A percentile compares a stretch with the other conserved stretches of the same genome.
Conservation (phyloP, 306 rosid species). For the Dryas octopetala region DNA sequence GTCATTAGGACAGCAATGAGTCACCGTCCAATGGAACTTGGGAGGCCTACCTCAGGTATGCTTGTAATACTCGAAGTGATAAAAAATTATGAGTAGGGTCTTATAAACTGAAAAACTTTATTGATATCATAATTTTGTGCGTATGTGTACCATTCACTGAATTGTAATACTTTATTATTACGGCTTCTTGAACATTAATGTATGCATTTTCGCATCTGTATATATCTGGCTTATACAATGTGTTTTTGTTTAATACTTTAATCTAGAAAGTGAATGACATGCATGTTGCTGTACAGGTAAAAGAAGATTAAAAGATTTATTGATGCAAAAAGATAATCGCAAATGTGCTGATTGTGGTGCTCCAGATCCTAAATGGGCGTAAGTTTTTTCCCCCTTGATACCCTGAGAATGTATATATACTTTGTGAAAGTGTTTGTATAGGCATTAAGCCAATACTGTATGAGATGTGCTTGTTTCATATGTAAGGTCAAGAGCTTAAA, state of each 20-base stretch:
- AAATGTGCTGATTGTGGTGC: conserved; percentile 91
- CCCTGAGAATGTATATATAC: not conserved
- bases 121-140: no score
- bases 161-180: not conserved
- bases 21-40: conserved; percentile 46
- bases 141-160: not conserved
- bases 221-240: not conserved
- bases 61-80: conserved; percentile 16
- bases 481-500: not conserved
- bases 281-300: conserved; percentile 59
- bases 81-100: not conserved
- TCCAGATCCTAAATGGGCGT: conserved; percentile 99
- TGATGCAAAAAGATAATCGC: conserved; percentile 74
- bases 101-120: not conserved
- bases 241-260: conserved; percentile 22
- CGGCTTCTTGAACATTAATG: not conserved
- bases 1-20: conserved; percentile 36
- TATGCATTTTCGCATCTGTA: not conserved
- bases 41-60: conserved; percentile 71
- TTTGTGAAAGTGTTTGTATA: conserved; percentile 10
- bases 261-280: conserved; percentile 27
- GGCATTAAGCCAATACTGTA: not conserved
- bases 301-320: conserved; percentile 68
- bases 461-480: conserved; percentile 19
- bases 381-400: conserved; percentile 35